Base-by-base conservation (phyloP, 2,329 filamentous ascomycete species). In the Talaromyces pinophilus region DNA sequence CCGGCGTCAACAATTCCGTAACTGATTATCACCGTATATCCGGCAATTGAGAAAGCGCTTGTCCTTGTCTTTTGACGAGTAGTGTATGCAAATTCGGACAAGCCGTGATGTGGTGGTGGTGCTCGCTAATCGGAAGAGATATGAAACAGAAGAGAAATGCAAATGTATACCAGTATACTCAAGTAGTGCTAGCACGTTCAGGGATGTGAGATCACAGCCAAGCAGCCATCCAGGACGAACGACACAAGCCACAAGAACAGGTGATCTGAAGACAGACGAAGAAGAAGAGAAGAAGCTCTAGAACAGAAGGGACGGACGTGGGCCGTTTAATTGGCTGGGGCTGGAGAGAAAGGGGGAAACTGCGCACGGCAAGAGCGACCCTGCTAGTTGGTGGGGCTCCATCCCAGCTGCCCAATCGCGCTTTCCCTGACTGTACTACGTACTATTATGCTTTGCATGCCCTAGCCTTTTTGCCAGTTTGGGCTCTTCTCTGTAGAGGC, bases 291-390 rank as follows among this genome's bases (percentile, higher is more conserved):
- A 33, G 38, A 17, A 33, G 57, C 57, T 46, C 57, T 46, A 42
- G 40, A 60, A 57, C 54, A 40, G 40, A 44, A 60, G 22, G 57
- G 40, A 60, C 42, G 57, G 40, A 60, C 42, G 44, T 28, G 40
- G 59, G 30, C 22, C 28, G 59, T 30, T 38, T 63, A 40, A 63
- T 63, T 63, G 61, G 61, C 61, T 63, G 61, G 61, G 60, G 44
- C 48, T 52, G 42, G 19, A 52, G 60, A 63, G 61, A 63, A 63
- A 63, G 61, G 61, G 61, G 61, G 60, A 63, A 63, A 54, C 61
- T 30, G 61, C 33, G 33, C 17, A 57, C 33, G 50, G 54, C 54
- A 57, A 22, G 54, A 57, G 54, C 54, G 54, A 55, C 52, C 30
- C 52, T 35, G 28, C 28, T 30, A 17, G 25, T 3, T 50, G 40